Evolutionary conservation across 2,329 filamentous ascomycete species (phyloP), one percentile per base, ranked within the genome.

Genomic region (Pseudocercospora musae): DNA sequence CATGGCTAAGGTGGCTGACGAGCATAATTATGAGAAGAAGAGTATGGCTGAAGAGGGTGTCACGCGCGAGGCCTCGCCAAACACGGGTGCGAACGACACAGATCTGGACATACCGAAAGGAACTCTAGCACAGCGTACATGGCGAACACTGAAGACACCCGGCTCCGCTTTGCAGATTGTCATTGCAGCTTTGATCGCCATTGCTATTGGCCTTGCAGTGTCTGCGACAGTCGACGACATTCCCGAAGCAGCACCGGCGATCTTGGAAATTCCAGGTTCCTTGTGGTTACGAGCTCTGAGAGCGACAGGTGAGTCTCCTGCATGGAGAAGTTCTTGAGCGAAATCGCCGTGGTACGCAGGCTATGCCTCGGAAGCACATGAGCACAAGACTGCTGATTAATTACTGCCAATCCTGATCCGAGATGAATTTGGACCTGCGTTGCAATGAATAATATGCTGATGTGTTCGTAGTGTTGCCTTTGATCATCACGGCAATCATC

Each of bases 401-500:
- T 11, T 31, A 10, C 10, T 31, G 13, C 29, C 13, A 6, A 11
- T 11, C 7, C 13, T 31, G 29, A 31, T 31, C 29, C 13, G 29
- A 31, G 29, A 10, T 31, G 29, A 9, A 7, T 31, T 11, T 31
- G 7, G 10, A 31, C 29, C 29, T 37, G 37, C n/a, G 3, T 40
- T 9, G 37, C 37, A 40, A n/a, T 18, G 37, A n/a, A 18, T 18
- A 20, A 25, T 9, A 21, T 20, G 44, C 44, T 48, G 44, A 48
- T 9, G 4, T 21, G 20, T 48, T 48, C 21, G 21, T 23, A 48
- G 82, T 84, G 0, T 74, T 84, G 1, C 82, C 82, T 1, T 71
- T 84, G 58, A 84, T 84, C 46, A 74, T 84, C 25, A 79, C 77
- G 7, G 81, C 82, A 23, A 83, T 84, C 76, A 79, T 84, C 52